Evolutionary conservation across 208 protist species (phyloP), one percentile per base, ranked within the genome.

Genomic region (Acanthamoeba royreba): DNA sequence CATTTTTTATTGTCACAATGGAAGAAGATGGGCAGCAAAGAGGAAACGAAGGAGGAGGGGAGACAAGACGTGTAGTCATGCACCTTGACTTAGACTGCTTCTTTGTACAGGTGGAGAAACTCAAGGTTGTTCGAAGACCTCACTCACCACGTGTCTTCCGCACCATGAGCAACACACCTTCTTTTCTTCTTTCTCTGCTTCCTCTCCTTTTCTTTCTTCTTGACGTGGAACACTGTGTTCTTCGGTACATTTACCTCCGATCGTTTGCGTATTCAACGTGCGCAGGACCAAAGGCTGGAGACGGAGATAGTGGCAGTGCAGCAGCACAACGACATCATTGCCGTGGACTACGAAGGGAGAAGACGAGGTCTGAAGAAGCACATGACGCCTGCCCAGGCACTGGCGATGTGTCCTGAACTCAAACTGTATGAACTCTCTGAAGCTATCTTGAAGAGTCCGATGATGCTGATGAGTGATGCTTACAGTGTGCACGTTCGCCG

Each of bases 311-410:
- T 88, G 28, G 81, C 81, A 4, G 81, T 88, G 28, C 81, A 88
- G 81, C 81, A 88, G n/a, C 81, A 88, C 81, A 63, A 88, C 47
- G 81, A 88, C 46, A 33, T 88, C 46, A 88, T 88, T 35, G 53
- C 81, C 0, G 46, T 61, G 46, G 52, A 63, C 52, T 88, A 88
- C 35, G 81, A 3, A 31, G 81, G 46, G 11, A 42, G 81, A 13
- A 11, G 19, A 17, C 35, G n/a, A 22, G 81, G 81, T 15, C 46
- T 88, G 25, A 58, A 61, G 52, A 88, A 88, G 46, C 81, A 88
- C 52, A 88, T 88, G 81, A 66, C 81, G 28, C 81, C 81, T 0
- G 45, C 47, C 5, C 28, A 58, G 33, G 81, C 81, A 31, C 52
- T 63, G 47, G 33, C n/a, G 13, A 15, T 61, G 8, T 88, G 81